These are phyloP conservation scores for Leishmania turanica DNA, from an alignment of 208 protist genomes.

Conservation along the genomic window DNA sequence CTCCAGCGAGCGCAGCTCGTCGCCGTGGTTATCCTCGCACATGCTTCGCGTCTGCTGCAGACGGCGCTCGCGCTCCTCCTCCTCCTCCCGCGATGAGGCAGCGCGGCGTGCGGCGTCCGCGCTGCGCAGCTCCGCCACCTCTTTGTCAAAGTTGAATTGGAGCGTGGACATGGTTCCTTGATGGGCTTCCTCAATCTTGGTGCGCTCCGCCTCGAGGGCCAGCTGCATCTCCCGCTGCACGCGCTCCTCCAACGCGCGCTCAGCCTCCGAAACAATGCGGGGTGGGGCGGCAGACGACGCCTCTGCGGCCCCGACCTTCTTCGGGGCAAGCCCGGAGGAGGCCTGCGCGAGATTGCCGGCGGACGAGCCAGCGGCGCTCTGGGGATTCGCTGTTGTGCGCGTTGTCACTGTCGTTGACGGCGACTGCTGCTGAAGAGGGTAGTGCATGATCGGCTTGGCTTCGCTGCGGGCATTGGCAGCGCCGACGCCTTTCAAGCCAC, in stretches of 20 bases:
- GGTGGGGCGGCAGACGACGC: neutral
- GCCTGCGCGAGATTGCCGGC: neutral
- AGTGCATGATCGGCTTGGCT: slow-evolving; percentile 7
- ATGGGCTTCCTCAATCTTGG: slow-evolving; percentile 44
- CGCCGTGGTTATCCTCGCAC: slow-evolving; percentile 48
- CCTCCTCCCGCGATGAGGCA: slow-evolving; percentile 14
- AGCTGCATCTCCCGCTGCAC: slow-evolving; percentile 58
- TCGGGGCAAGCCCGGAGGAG: neutral
- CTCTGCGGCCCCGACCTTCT: neutral
- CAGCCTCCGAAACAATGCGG: slow-evolving; percentile 76
- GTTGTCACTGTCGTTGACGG: neutral
- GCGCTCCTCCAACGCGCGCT: slow-evolving; percentile 69
- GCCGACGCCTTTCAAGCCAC: neutral
- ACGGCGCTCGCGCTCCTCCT: slow-evolving; percentile 22
- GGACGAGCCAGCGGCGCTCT: neutral
- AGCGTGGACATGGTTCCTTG: slow-evolving; percentile 44
- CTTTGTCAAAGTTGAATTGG: slow-evolving; percentile 41
- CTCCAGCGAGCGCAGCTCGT: slow-evolving; percentile 39
- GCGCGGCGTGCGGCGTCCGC: slow-evolving; percentile 35
- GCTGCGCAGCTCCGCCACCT: slow-evolving; percentile 46
- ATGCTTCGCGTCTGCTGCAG: slow-evolving; percentile 32
- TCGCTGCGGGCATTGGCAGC: neutral
- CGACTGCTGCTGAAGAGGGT: slow-evolving; percentile 5
- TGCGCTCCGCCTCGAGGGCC: slow-evolving; percentile 45
- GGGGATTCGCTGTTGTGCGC: neutral